Evolutionary conservation across 192 early-diverging fungal species (phyloP).

Genomic region (Coemansia furcata): DNA sequence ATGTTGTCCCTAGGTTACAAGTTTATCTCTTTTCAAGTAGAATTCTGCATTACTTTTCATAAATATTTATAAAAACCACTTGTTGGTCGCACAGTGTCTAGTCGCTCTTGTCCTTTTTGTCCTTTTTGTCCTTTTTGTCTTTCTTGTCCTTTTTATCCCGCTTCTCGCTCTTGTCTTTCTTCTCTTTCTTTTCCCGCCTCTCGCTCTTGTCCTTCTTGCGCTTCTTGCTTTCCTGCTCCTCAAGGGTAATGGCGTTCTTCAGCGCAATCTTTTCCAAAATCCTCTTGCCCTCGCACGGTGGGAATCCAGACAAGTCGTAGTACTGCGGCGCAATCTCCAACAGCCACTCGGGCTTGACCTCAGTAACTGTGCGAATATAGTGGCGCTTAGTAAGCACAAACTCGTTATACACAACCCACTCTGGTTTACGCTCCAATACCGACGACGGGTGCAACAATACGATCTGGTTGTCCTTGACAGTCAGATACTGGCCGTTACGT

Average conservation of each 20-base stretch:
- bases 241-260: conserved; percentile 45
- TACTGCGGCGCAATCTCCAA: conserved; percentile 83
- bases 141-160: conserved; percentile 53
- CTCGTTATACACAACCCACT: conserved; percentile 99
- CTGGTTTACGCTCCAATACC: conserved; percentile 84
- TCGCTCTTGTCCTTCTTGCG: conserved; percentile 39
- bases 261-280: conserved; percentile 69
- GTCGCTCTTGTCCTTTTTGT: conserved; percentile 13
- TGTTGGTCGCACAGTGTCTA: no score
- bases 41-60: neutral
- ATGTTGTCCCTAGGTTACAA: no score
- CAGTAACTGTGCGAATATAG: conserved; percentile 93
- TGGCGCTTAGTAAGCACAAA: conserved; percentile 96
- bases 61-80: no score
- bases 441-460: conserved; percentile 94
- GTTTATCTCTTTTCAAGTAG: neutral
- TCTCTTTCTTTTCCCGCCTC: conserved; percentile 31
- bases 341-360: conserved; percentile 84
- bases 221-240: conserved; percentile 53
- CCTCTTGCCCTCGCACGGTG: conserved; percentile 87
- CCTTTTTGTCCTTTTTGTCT: conserved; percentile 24
- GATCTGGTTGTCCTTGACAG: conserved; percentile 96
- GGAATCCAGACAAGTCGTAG: conserved; percentile 90
- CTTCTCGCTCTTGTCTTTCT: conserved; percentile 29
- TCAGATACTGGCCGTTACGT: conserved; percentile 83